Percentiles rank a stretch among this genome's conserved stretches.
phyloP scores from a whole-genome alignment of 176 grass and related monocot species.

The Sorghum bicolor region DNA sequence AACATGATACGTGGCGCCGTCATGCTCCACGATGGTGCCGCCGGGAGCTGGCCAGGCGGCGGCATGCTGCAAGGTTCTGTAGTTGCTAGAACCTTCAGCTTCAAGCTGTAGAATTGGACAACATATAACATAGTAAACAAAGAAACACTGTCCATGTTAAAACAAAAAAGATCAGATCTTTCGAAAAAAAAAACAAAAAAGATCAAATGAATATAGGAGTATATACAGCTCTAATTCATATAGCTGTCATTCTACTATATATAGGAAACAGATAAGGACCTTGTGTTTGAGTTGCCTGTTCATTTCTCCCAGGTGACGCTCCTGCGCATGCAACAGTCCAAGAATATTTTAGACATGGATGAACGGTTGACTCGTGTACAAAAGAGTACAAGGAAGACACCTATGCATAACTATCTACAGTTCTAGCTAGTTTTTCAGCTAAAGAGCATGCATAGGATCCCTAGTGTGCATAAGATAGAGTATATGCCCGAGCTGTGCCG shows the following conservation, averaged over 20 bases:
- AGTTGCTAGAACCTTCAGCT: slow-evolving; percentile 50
- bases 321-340: slow-evolving; percentile 36
- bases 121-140: not conserved
- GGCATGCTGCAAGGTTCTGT: slow-evolving; percentile 54
- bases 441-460: not conserved
- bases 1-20: slow-evolving; percentile 45
- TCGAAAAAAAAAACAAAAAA: not conserved
- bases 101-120: slow-evolving; percentile 53
- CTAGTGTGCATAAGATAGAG: slow-evolving; percentile 1
- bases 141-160: not conserved
- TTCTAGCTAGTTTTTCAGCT: not conserved
- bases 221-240: not conserved
- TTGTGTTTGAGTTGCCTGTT: slow-evolving; percentile 88
- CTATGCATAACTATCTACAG: not conserved
- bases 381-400: not conserved
- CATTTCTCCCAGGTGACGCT: slow-evolving; percentile 87
- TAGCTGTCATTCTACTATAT: not conserved
- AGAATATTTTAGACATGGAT: not conserved
- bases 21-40: slow-evolving; percentile 36
- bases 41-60: slow-evolving; percentile 52
- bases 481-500: not conserved
- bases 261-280: slow-evolving; percentile 28
- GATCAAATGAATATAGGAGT: not conserved
- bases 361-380: not conserved
- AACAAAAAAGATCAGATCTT: not conserved